Conservation (phyloP, 768 basidiomycete genomes). For the Phylloporus sp. region DNA sequence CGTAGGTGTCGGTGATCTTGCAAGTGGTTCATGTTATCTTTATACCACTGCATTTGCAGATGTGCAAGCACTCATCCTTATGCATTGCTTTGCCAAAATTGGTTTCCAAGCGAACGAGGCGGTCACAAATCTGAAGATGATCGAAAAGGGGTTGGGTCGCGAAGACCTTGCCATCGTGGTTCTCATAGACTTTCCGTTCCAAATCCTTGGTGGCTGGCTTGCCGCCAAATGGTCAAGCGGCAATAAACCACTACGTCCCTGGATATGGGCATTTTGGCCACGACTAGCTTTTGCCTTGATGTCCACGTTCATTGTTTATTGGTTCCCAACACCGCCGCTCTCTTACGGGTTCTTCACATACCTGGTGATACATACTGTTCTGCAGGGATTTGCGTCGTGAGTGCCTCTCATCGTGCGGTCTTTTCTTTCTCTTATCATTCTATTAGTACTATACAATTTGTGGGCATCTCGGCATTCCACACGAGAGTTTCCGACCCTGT, state of each 20-base stretch:
- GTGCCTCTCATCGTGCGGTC: constrained; percentile 23
- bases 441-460: constrained; percentile 92
- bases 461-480: constrained; percentile 98
- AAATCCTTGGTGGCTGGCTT: constrained; percentile 91
- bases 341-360: constrained; percentile 73
- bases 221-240: constrained; percentile 90
- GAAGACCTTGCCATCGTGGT: constrained; percentile 96
- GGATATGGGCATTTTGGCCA: constrained; percentile 90
- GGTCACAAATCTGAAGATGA: constrained; percentile 85
- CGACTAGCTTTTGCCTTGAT: constrained; percentile 69
- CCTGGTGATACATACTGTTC: constrained; percentile 74
- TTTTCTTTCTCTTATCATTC: constrained; percentile 3
- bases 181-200: constrained; percentile 96
- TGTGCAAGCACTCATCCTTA: constrained; percentile 77
- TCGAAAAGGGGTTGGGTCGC: constrained; percentile 93
- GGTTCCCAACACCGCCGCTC: constrained; percentile 77
- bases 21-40: background rate
- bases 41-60: constrained; percentile 47
- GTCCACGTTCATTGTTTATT: constrained; percentile 72
- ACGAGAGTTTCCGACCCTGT: constrained; percentile 93
- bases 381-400: constrained; percentile 82
- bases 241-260: constrained; percentile 72
- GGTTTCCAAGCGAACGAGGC: constrained; percentile 95
- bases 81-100: constrained; percentile 90
- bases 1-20: constrained; percentile 45